Conservation (phyloP, 257 asterid species). For the Ophiorrhiza pumila region DNA sequence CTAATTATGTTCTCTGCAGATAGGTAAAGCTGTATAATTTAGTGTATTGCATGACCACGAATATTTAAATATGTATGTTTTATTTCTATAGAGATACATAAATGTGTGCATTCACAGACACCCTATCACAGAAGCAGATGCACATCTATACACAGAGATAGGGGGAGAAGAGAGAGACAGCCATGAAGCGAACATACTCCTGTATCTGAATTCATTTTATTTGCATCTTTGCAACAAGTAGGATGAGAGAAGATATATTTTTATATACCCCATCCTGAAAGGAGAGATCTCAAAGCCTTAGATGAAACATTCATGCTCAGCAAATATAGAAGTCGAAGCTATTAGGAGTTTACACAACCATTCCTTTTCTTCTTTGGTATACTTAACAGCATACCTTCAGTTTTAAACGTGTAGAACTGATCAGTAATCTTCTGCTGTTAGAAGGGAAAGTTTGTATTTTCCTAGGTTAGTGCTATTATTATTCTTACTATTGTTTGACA, state of each 20-base stretch:
- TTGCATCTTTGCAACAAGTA: no score
- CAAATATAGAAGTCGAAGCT: neutral
- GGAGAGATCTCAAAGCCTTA: no score
- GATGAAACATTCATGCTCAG: neutral
- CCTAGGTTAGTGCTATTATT: neutral
- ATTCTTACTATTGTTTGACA: neutral
- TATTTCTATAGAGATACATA: neutral
- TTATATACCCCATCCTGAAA: no score
- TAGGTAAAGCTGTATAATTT: neutral
- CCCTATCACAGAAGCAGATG: no score
- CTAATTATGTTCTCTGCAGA: neutral
- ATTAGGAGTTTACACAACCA: no score
- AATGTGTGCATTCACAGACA: neutral
- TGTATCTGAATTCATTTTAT: no score
- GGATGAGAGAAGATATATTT: no score
- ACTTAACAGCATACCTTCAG: no score
- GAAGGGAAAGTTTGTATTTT: neutral
- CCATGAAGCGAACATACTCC: no score
- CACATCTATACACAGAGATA: no score
- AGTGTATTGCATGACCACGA: neutral
- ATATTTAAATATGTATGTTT: neutral
- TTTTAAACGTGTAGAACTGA: neutral
- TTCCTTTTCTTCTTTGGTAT: no score
- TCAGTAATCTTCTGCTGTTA: neutral
- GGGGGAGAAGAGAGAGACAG: no score